Evolutionary conservation across 495 filamentous ascomycete genomes (phyloP).

Genomic region (Hypoxylon intermedium): DNA sequence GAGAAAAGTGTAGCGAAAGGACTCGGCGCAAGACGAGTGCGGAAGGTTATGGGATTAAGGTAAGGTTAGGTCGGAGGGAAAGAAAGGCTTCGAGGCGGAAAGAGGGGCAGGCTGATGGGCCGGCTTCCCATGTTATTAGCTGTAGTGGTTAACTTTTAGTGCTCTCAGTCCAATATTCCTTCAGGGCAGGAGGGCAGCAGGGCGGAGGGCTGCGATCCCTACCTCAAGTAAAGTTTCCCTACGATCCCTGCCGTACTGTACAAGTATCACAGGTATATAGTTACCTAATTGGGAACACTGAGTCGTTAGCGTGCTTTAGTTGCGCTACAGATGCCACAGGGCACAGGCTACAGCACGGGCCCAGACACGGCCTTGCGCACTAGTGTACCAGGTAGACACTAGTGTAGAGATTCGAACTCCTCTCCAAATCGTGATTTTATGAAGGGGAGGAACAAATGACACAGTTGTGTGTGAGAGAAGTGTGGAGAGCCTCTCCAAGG

Average conservation of each 20-base stretch:
- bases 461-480: constrained; percentile 41
- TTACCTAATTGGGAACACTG: constrained; percentile 30
- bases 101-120: constrained; percentile 43
- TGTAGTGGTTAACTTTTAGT: no score
- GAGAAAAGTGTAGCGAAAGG: constrained; percentile 29
- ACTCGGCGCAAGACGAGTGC: constrained; percentile 30
- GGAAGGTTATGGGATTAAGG: constrained; percentile 14
- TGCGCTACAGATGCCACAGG: constrained; percentile 9
- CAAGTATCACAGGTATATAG: constrained; percentile 9
- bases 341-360: constrained; percentile 33
- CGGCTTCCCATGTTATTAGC: constrained; percentile 28
- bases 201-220: neutral
- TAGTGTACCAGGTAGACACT: constrained; percentile 39
- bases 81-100: constrained; percentile 40
- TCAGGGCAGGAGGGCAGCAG: no score
- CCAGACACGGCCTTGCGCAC: constrained; percentile 22
- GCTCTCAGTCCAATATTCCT: no score
- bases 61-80: constrained; percentile 34
- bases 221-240: no score
- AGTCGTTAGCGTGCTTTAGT: constrained; percentile 40
- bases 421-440: constrained; percentile 30
- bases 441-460: constrained; percentile 37
- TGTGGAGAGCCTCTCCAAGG: constrained; percentile 22
- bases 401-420: constrained; percentile 38
- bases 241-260: neutral